Evolutionary conservation across 2,329 filamentous ascomycete genomes (phyloP), one percentile per base, ranked within the genome.

Genomic region (Trichoderma sp.): DNA sequence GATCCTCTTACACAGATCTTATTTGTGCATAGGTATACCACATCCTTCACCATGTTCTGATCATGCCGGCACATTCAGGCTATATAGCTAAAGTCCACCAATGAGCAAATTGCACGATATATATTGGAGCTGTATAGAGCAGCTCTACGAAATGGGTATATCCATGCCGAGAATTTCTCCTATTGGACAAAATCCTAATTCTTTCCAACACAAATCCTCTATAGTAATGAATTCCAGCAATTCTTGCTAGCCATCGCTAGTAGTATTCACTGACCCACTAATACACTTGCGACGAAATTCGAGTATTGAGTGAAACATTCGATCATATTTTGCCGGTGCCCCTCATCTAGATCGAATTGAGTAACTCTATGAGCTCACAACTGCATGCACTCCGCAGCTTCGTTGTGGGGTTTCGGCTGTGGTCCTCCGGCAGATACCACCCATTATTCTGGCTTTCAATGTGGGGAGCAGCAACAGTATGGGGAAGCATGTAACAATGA

Each of bases 341-440:
- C 63, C 63, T 66, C 63, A 35, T 27, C 29, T 27, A n/a, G 35
- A 55, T 55, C 47, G 47, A 40, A n/a, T 37, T 43, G 5, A 63
- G 31, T 24, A 27, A 24, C 16, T 40, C 21, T 16, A 58, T 58
- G 56, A 24, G 33, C 21, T 59, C 33, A 27, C 21, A 59, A 16
- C 16, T 14, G 6, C 33, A 35, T 13, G 11, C 11, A 35, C 52
- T 47, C 52, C 52, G 52, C 62, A 57, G 24, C 24, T 40, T 14
- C 21, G 31, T 11, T 65, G 62, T 65, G 62, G 63, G 53, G 63
- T 66, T 35, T 31, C 49, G 37, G 53, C 21, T 64, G 60, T 63
- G 37, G n/a, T 27, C 16, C n/a, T 35, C 52, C 37, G 63, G 53
- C 33, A 66, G 53, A 66, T 58, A 31, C 53, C 31, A 40, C 47